phyloP scores from a whole-genome alignment of 805 yeast genomes.

The Ogataea corticis region DNA sequence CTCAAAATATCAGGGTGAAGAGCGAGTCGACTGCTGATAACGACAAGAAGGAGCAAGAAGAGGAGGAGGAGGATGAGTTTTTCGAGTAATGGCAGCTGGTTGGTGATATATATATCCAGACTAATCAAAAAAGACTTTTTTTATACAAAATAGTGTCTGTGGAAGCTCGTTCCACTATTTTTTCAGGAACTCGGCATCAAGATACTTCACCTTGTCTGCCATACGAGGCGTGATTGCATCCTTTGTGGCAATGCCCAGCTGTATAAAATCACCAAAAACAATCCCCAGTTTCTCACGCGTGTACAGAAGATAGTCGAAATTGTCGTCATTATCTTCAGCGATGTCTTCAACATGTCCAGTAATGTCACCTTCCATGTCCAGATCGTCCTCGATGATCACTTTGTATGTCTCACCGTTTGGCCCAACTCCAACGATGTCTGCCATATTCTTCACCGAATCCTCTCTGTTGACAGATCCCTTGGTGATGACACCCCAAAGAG shows the following conservation, averaged over 20 bases:
- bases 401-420: slow-evolving; percentile 54
- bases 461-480: slow-evolving; percentile 24
- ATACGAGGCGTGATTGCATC: slow-evolving; percentile 32
- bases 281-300: slow-evolving; percentile 72
- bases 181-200: slow-evolving; percentile 38
- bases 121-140: no score
- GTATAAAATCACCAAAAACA: slow-evolving; percentile 72
- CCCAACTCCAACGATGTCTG: slow-evolving; percentile 46
- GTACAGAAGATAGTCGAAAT: slow-evolving; percentile 77
- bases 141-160: no score
- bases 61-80: slow-evolving; percentile 36
- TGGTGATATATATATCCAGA: background rate
- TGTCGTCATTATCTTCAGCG: slow-evolving; percentile 45
- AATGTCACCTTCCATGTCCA: slow-evolving; percentile 29
- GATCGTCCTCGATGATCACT: slow-evolving; percentile 32
- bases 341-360: slow-evolving; percentile 24
- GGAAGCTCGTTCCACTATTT: background rate
- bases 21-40: slow-evolving; percentile 16
- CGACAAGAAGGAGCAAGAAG: slow-evolving; percentile 1
- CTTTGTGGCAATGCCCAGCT: slow-evolving; percentile 51
- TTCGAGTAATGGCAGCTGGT: slow-evolving; percentile 27
- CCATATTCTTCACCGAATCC: slow-evolving; percentile 1
- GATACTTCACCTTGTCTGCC: slow-evolving; percentile 40
- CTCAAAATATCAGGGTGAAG: slow-evolving; percentile 5
- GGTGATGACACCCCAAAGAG: slow-evolving; percentile 82